Base-by-base conservation (phyloP, 164 flowering plant genomes). In the Vitis labrusca region DNA sequence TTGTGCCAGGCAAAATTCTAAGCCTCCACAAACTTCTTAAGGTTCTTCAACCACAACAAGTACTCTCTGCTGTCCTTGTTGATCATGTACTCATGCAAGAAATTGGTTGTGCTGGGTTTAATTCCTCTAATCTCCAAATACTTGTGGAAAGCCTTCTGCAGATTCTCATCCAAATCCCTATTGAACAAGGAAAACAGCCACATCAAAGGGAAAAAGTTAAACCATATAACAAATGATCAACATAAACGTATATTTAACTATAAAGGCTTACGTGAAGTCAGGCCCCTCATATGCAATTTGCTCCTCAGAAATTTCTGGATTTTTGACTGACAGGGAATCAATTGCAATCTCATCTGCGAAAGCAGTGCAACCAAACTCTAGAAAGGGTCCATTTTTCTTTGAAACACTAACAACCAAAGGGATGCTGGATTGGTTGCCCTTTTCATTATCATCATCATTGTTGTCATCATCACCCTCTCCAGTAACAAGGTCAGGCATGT, bases 91-190 rank as follows among this genome's bases (percentile, higher is more conserved):
- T 86, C 92, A 6, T 85, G 90, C 86, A 96, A 79, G 85, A 89
- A 90, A 67, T 90, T 90, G 27, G 95, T 90, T 1, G 85, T 76
- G 83, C 88, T 88, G 13, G 91, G 83, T 63, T 86, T 91, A 71
- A 96, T 86, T 48, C 98, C 98, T 77, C 99, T 89, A 13, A 93
- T 82, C 80, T 87, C 95, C 67, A 96, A 78, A 74, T 93, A 96
- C 84, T 83, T 91, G 84, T 84, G 86, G 81, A 96, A 89, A 57
- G 90, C 91, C 74, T 86, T 90, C 82, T 88, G 93, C 81, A 96
- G 71, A 62, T 93, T 90, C 81, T 96, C 99, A 79, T 96, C 98
- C 98, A 96, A 88, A 71, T 91, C 94, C 76, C 98, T 96, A 71
- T 9, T 48, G 61, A 71, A 74, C 56, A 14, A 65, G 44, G 10